Evolutionary conservation across 164 flowering plant genomes (phyloP).

Genomic region (Kalanchoe fedtschenkoi): DNA sequence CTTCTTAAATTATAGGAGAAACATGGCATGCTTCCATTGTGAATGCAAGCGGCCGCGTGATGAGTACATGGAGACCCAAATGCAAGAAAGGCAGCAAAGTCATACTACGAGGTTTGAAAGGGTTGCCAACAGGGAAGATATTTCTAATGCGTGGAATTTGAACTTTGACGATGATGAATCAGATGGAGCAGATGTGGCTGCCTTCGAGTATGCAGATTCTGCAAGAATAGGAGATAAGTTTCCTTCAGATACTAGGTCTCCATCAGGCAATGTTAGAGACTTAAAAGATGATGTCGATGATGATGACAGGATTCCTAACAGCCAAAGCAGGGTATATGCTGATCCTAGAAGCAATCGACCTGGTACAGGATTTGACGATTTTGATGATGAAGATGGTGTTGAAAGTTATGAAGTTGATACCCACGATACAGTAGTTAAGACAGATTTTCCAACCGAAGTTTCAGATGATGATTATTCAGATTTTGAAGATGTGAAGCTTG

Average conservation of each 20-base stretch:
- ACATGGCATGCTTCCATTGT: constrained; percentile 87
- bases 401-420: constrained; percentile 74
- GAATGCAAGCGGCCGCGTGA: constrained; percentile 92
- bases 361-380: constrained; percentile 75
- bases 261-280: constrained; percentile 16
- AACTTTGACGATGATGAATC: constrained; percentile 96
- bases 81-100: constrained; percentile 34
- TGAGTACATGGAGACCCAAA: constrained; percentile 44
- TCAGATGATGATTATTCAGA: constrained; percentile 44
- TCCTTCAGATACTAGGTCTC: constrained; percentile 19
- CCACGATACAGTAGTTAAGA: constrained; percentile 4
- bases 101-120: constrained; percentile 36
- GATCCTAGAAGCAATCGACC: constrained; percentile 20
- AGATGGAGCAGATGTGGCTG: constrained; percentile 98
- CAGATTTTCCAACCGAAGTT: constrained; percentile 11
- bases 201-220: constrained; percentile 93
- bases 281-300: constrained; percentile 22
- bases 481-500: constrained; percentile 30
- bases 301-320: constrained; percentile 15
- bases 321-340: constrained; percentile 22
- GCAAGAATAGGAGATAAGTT: constrained; percentile 28
- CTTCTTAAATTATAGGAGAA: constrained; percentile 92
- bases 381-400: constrained; percentile 83
- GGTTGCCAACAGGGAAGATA: constrained; percentile 27
- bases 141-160: constrained; percentile 87